Conservation (phyloP, 345 rosid species). For the Melaleuca alternifolia region DNA sequence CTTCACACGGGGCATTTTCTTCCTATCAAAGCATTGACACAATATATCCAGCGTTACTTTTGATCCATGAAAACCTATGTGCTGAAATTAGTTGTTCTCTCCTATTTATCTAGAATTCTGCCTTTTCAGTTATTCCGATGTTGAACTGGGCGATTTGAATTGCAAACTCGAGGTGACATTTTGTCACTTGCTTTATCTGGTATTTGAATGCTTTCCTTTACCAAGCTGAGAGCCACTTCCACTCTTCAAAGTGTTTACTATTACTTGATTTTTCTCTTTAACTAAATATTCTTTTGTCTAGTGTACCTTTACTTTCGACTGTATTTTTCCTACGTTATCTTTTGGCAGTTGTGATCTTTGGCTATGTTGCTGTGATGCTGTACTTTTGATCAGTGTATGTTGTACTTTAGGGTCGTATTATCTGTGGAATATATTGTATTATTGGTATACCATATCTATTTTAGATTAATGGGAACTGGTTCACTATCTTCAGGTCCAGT, state of each 20-base stretch:
- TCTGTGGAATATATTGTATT: neutral
- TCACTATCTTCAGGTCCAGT: conserved; percentile 25
- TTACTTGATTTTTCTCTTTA: neutral
- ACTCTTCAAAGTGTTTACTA: neutral
- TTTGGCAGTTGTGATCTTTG: neutral
- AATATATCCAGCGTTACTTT: neutral
- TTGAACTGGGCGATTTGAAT: neutral
- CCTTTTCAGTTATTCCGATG: neutral
- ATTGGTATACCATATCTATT: neutral
- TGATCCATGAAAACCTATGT: neutral
- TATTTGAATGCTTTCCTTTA: no score
- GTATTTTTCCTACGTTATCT: neutral
- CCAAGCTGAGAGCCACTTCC: neutral
- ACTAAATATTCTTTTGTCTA: neutral
- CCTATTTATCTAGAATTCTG: neutral
- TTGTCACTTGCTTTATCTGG: neutral
- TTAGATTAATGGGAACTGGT: neutral
- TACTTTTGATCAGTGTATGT: neutral
- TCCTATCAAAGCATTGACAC: neutral
- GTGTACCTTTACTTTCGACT: neutral
- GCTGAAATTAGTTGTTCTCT: neutral
- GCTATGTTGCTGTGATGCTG: neutral
- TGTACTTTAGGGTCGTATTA: neutral
- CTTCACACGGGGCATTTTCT: neutral
- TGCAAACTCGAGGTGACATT: neutral